These are phyloP conservation scores for Proliferodiscus dingleyae DNA, from an alignment of 2,329 filamentous ascomycete species.

Conservation along the genomic window DNA sequence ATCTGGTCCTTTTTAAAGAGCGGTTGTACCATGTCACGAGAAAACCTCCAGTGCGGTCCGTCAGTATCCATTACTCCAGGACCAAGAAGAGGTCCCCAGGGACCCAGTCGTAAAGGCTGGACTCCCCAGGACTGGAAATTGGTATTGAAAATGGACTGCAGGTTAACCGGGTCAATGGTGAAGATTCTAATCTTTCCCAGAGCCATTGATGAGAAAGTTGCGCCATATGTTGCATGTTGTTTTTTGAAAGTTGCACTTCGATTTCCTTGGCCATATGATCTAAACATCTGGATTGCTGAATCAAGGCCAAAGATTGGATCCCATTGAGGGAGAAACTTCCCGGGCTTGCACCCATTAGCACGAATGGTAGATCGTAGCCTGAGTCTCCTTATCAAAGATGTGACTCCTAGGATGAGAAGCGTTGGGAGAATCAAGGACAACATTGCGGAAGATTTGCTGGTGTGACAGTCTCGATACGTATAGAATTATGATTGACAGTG, in stretches of 20 bases:
- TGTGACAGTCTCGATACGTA: too few relatives aligned
- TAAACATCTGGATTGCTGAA: neutral
- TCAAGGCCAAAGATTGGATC: slow-evolving; percentile 3
- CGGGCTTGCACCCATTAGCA: slow-evolving; percentile 15
- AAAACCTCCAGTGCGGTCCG: neutral
- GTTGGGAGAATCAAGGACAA: neutral
- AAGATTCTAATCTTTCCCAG: neutral
- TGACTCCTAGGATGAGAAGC: neutral
- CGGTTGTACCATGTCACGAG: neutral
- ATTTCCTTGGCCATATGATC: neutral
- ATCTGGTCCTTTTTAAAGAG: neutral
- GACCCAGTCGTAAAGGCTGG: neutral
- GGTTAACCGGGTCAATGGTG: neutral
- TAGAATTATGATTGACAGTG: too few relatives aligned
- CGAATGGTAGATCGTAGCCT: neutral
- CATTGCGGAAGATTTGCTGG: neutral
- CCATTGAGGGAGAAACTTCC: slow-evolving; percentile 8
- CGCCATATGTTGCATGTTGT: neutral
- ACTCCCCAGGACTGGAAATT: neutral
- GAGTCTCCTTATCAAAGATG: neutral
- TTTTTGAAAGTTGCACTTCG: neutral
- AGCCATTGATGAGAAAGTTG: neutral
- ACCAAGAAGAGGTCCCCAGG: neutral
- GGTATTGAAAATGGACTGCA: neutral
- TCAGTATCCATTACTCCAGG: neutral